A percentile compares a stretch with the other conserved stretches of the same genome.
Conservation (phyloP, 306 rosid species). For the Morella rubra region DNA sequence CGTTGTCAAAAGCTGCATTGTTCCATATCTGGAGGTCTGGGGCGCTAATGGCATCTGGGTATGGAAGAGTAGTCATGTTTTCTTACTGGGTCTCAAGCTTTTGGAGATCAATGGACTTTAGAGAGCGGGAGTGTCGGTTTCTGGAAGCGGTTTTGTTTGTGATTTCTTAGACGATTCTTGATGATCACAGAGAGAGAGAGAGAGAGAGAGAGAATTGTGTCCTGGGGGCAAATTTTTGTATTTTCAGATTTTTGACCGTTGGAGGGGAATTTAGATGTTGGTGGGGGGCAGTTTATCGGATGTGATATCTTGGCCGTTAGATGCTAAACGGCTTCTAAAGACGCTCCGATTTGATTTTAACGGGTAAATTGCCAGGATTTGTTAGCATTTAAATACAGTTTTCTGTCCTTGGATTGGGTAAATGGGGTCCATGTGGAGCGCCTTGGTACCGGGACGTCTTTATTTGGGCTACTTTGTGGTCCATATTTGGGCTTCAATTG, state of each 20-base stretch:
- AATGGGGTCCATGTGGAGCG: slow-evolving; percentile 1
- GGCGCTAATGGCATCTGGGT: slow-evolving; percentile 44
- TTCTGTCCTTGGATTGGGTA: not conserved
- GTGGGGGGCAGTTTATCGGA: not conserved
- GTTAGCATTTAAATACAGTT: not conserved
- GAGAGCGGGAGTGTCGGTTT: not conserved
- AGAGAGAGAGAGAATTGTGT: not conserved
- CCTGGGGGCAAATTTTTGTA: slow-evolving; percentile 14
- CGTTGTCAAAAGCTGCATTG: slow-evolving; percentile 62
- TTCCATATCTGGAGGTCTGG: slow-evolving; percentile 64
- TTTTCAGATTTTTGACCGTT: slow-evolving; percentile 66
- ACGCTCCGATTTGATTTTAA: slow-evolving; percentile 61
- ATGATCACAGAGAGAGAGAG: not conserved
- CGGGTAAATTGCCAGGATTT: not conserved
- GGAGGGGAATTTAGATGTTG: slow-evolving; percentile 39
- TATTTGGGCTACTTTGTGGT: not conserved
- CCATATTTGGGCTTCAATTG: not conserved
- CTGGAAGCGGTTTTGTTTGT: not conserved
- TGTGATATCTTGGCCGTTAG: slow-evolving; percentile 40
- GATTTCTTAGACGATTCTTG: slow-evolving; percentile 17
- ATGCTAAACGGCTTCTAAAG: slow-evolving; percentile 47
- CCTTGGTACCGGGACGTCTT: not conserved
- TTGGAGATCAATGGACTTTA: not conserved
- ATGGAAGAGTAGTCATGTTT: slow-evolving; percentile 44
- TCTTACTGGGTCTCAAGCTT: not conserved